Evolutionary conservation across 352 stramenopile species (phyloP).

Genomic region (Elongisporangium anandrum): DNA sequence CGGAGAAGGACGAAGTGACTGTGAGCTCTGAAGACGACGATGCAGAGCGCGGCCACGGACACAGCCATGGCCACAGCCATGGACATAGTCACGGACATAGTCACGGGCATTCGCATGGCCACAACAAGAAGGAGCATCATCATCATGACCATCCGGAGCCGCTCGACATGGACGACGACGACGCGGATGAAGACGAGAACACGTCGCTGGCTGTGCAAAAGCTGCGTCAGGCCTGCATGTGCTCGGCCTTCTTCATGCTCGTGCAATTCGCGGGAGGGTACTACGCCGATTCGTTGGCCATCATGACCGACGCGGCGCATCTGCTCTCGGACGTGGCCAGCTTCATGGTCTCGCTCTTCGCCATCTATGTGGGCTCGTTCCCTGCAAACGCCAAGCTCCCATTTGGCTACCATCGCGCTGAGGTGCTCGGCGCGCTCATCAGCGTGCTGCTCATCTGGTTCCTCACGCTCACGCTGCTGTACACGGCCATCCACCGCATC

Average conservation of each 20-base stretch:
- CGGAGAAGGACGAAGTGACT: slow-evolving; percentile 16
- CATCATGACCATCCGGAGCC: slow-evolving; percentile 5
- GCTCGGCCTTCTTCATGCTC: slow-evolving; percentile 93
- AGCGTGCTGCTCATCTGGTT: slow-evolving; percentile 94
- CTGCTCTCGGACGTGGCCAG: slow-evolving; percentile 72
- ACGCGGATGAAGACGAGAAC: slow-evolving; percentile 11
- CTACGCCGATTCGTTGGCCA: slow-evolving; percentile 92
- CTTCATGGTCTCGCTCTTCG: slow-evolving; percentile 81
- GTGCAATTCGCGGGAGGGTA: slow-evolving; percentile 94
- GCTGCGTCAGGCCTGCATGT: slow-evolving; percentile 65
- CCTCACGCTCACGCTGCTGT: slow-evolving; percentile 90
- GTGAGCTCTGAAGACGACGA: too few species aligned
- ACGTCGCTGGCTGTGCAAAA: slow-evolving; percentile 49
- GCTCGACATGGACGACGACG: slow-evolving; percentile 11
- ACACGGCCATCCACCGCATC: slow-evolving; percentile 87
- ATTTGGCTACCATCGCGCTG: slow-evolving; percentile 95
- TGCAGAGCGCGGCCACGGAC: slow-evolving; percentile 30
- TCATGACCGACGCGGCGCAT: slow-evolving; percentile 90
- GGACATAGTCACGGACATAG: slow-evolving; percentile 25
- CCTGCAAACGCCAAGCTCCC: slow-evolving; percentile 68
- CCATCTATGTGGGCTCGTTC: slow-evolving; percentile 65
- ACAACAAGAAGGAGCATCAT: slow-evolving; percentile 12
- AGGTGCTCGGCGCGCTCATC: slow-evolving; percentile 95
- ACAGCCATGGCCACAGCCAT: slow-evolving; percentile 34
- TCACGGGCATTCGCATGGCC: slow-evolving; percentile 12